Evolutionary conservation across 2,329 filamentous ascomycete genomes (phyloP), one percentile per base, ranked within the genome.

Genomic region (Fusarium coicis): DNA sequence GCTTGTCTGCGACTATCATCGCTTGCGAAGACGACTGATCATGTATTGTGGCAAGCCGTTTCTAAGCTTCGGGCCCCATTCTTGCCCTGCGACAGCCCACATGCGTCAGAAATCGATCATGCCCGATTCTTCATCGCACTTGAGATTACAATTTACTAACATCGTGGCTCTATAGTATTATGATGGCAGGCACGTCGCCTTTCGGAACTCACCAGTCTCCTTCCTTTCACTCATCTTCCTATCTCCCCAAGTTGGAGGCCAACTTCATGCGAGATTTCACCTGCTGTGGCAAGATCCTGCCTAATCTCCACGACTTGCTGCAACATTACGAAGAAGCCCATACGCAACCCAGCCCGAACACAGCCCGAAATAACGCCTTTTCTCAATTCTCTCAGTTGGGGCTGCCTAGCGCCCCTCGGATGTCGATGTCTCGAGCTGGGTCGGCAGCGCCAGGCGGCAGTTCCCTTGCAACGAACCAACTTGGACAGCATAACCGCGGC

Each of bases 241-340:
- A 98, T 81, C 89, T 98, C 4, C 96, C 95, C 15, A 98, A 97
- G 83, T 91, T 98, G 80, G 96, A 99, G 83, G 96, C 96, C 70
- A 96, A 96, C 80, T 99, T 98, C 82, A 97, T 98, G 94, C 93
- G 93, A 83, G 95, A 98, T 84, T 98, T 98, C 84, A 93, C 93
- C 58, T 99, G 96, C 85, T 99, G 96, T 84, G 95, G 95, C 78
- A 90, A 94, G 78, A 96, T 92, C 37, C 88, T 98, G 75, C 93
- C 95, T 30, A 97, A 95, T 56, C 89, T 99, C 76, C 96, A 99
- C 84, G 96, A 98, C 80, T 87, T 99, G 52, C 87, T 99, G 52
- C 95, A 97, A 80, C 96, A 99, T 82, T 99, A 98, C 80, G 96
- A 99, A 83, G 96, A 98, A 83, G 90, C 93, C 62, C 96, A 99